Percentiles rank a stretch among this genome's conserved stretches.
These are phyloP conservation scores for Acidiella bohemica DNA, from an alignment of 495 filamentous ascomycete genomes.

Conservation along the genomic window DNA sequence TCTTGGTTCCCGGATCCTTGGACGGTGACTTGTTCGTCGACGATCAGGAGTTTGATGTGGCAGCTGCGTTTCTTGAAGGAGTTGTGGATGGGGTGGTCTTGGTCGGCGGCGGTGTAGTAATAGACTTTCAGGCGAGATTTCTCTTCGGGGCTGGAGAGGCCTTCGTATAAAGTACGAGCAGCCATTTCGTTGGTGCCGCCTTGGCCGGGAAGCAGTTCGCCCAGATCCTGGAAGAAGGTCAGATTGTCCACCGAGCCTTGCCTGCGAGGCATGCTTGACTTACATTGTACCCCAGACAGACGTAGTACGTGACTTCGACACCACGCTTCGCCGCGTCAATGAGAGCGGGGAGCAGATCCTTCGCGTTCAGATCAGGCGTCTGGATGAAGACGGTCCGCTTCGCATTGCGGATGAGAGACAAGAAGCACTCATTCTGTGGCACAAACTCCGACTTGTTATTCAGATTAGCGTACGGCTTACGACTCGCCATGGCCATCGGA, in stretches of 20 bases:
- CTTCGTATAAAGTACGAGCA: constrained; percentile 41
- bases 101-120: constrained; percentile 64
- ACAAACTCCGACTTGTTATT: constrained; percentile 44
- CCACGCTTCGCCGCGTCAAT: constrained; percentile 50
- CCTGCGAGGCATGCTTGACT: no score
- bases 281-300: constrained; percentile 69
- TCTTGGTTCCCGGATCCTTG: constrained; percentile 69
- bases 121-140: constrained; percentile 40
- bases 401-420: constrained; percentile 54
- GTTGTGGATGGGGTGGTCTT: constrained; percentile 49
- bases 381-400: constrained; percentile 53
- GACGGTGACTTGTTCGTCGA: constrained; percentile 53
- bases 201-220: constrained; percentile 60
- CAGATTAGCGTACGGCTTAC: constrained; percentile 49
- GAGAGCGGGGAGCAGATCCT: constrained; percentile 48
- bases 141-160: constrained; percentile 33
- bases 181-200: constrained; percentile 64
- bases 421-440: constrained; percentile 60
- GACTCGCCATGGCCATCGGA: constrained; percentile 59
- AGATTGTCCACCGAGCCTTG: no score
- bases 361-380: constrained; percentile 62
- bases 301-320: constrained; percentile 50
- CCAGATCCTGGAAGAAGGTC: no score
- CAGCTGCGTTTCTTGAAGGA: constrained; percentile 46
- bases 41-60: constrained; percentile 56